Evolutionary conservation across 2,329 filamentous ascomycete species (phyloP).

Genomic region (Aspergillus sojae): DNA sequence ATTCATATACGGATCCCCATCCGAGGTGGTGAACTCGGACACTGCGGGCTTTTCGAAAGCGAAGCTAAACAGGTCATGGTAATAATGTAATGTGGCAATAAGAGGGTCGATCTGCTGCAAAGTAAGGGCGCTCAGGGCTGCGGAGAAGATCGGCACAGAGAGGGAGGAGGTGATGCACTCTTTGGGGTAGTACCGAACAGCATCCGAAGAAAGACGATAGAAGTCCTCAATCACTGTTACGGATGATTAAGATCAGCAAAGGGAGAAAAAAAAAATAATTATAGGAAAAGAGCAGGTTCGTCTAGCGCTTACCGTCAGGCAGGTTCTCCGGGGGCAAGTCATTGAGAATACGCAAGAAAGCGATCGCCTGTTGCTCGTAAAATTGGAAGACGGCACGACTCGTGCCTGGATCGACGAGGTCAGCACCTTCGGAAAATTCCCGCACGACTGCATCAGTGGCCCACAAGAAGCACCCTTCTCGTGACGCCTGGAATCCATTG

Average conservation of each 20-base stretch:
- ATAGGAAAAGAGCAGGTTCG: background rate
- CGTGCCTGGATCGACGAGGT: constrained; percentile 79
- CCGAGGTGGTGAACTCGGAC: constrained; percentile 61
- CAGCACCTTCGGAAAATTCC: constrained; percentile 89
- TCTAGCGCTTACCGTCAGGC: constrained; percentile 59
- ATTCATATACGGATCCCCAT: constrained; percentile 62
- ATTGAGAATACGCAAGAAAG: constrained; percentile 85
- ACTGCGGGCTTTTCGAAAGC: constrained; percentile 70
- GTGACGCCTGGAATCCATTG: constrained; percentile 78
- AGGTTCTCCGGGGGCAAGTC: constrained; percentile 77
- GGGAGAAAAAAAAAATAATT: background rate
- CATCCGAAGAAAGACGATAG: constrained; percentile 89
- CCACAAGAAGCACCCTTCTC: constrained; percentile 98
- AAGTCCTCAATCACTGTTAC: constrained; percentile 84
- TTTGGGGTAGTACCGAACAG: constrained; percentile 87
- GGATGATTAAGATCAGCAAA: constrained; percentile 17
- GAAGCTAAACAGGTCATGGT: constrained; percentile 88
- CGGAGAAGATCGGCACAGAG: constrained; percentile 80
- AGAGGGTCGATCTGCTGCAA: constrained; percentile 91
- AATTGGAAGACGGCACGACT: constrained; percentile 89
- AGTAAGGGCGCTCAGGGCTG: constrained; percentile 81
- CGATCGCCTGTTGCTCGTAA: constrained; percentile 89
- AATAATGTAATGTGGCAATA: constrained; percentile 87
- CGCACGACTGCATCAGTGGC: constrained; percentile 91
- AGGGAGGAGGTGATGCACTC: constrained; percentile 79